Base-by-base conservation (phyloP, 2,329 filamentous ascomycete genomes). In the Pseudogymnoascus sp. region DNA sequence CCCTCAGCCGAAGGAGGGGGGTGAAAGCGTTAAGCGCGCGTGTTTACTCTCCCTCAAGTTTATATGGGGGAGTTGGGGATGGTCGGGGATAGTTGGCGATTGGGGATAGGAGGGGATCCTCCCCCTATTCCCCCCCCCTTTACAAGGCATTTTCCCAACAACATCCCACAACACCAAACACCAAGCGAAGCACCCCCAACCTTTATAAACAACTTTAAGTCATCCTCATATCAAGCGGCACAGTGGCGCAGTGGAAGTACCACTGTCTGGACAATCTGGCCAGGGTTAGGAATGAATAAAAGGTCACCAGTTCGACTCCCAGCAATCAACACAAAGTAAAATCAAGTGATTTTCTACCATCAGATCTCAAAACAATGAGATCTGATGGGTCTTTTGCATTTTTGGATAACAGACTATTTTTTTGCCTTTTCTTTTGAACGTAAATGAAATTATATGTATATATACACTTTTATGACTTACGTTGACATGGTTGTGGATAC, bases 321-420 rank as follows among this genome's bases (percentile, higher is more conserved):
- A 33, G 4, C 26, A 31, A 17, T 13, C 47, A 57, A 31, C n/a
- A 42, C 7, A 31, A 53, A 53, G 47, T 53, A 53, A 53, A 57
- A 57, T 57, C 47, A 57, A 31, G 47, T 57, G 47, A 57, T 57
- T 57, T 57, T 57, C 47, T 57, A 31, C 47, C 26, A 57, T 57
- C 47, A 33, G 47, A 57, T 57, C 47, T 57, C 47, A 33, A 57
- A 57, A 57, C 8, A 11, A 17, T n/a, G 47, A 57, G 26, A 57
- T 57, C 26, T 57, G 47, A 57, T 57, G 47, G 26, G 47, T 19
- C 26, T 57, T 53, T 57, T 33, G 47, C 47, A 57, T 33, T 57
- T 57, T 57, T 57, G n/a, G 26, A 19, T 33, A 19, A 11, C 47
- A 1, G 33, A 4, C 47, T 33, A 19, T 33, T 10, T 11, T 57